A percentile compares a stretch with the other conserved stretches of the same genome.
phyloP scores from a whole-genome alignment of 768 basidiomycete genomes.

The Naganishia friedmannii region DNA sequence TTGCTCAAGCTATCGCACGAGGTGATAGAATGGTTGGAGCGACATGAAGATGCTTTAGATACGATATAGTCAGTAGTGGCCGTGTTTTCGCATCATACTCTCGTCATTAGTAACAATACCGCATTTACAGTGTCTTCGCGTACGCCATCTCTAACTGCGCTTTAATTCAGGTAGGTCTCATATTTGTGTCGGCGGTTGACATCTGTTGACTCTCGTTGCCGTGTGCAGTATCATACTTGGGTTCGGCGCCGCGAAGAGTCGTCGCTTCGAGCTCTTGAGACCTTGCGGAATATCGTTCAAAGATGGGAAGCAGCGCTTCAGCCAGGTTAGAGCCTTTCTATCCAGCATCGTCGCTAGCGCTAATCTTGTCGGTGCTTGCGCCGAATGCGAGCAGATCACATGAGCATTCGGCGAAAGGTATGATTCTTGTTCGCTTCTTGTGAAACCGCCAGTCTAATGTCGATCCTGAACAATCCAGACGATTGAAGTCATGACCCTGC shows the following conservation, averaged over 20 bases:
- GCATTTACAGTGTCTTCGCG: conserved; percentile 59
- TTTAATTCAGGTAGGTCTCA: conserved; percentile 70
- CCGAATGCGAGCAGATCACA: conserved; percentile 60
- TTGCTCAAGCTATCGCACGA: conserved; percentile 72
- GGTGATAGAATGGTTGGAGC: conserved; percentile 83
- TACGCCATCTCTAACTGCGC: conserved; percentile 86
- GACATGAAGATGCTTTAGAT: conserved; percentile 75
- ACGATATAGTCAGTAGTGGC: conserved; percentile 61
- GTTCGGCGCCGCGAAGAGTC: conserved; percentile 74
- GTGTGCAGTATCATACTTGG: conserved; percentile 82
- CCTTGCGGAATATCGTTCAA: conserved; percentile 76
- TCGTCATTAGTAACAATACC: not conserved
- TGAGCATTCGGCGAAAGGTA: conserved; percentile 85
- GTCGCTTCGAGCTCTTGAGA: conserved; percentile 70
- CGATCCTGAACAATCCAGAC: conserved; percentile 58
- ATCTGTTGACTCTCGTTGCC: not conserved
- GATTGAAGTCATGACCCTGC: conserved; percentile 82
- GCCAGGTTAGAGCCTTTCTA: conserved; percentile 56
- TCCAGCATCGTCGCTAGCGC: not conserved
- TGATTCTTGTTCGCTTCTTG: conserved; percentile 47
- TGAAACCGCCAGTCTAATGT: conserved; percentile 20
- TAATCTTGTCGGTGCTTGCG: not conserved
- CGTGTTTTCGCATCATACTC: not conserved
- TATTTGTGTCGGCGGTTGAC: not conserved
- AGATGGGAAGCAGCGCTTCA: conserved; percentile 83